Evolutionary conservation across 108 stramenopile species (phyloP).

Genomic region (Pseudonitzschia delicatissima): DNA sequence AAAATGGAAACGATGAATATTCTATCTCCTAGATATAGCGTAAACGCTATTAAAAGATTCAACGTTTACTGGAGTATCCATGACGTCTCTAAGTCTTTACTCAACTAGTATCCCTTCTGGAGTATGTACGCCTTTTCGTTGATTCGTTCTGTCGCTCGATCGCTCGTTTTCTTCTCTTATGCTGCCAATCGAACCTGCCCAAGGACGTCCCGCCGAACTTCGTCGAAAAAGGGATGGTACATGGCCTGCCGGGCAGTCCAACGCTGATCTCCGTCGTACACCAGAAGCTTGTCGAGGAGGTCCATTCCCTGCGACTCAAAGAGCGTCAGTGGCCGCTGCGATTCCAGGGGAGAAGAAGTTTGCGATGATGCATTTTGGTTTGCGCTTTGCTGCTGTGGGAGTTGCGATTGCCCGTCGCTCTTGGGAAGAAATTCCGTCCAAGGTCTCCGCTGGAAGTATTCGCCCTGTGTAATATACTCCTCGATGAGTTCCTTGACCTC

Average conservation of each 20-base stretch:
- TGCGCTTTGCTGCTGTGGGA: not conserved
- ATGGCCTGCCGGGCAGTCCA: constrained; percentile 84
- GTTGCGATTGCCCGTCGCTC: not conserved
- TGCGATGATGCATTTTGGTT: not conserved
- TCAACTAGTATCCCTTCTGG: too few relatives aligned
- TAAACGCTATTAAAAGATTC: too few relatives aligned
- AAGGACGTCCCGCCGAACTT: constrained; percentile 41
- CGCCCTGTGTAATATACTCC: constrained; percentile 20
- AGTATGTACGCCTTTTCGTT: too few relatives aligned
- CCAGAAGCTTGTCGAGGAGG: constrained; percentile 69
- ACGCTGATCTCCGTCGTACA: constrained; percentile 77
- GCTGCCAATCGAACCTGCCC: constrained; percentile 1
- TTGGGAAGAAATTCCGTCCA: constrained; percentile 5
- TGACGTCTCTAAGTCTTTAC: too few relatives aligned
- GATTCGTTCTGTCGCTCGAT: too few relatives aligned
- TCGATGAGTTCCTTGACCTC: constrained; percentile 36
- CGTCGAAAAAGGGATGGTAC: constrained; percentile 81
- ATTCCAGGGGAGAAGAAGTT: not conserved
- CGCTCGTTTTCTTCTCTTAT: too few relatives aligned
- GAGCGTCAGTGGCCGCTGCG: not conserved
- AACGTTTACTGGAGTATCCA: too few relatives aligned
- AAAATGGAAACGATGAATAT: too few relatives aligned
- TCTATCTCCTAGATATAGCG: too few relatives aligned
- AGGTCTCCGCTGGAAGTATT: not conserved
- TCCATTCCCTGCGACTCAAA: constrained; percentile 53